Conservation (phyloP, 164 flowering plant species). For the Aristolochia fimbriata region DNA sequence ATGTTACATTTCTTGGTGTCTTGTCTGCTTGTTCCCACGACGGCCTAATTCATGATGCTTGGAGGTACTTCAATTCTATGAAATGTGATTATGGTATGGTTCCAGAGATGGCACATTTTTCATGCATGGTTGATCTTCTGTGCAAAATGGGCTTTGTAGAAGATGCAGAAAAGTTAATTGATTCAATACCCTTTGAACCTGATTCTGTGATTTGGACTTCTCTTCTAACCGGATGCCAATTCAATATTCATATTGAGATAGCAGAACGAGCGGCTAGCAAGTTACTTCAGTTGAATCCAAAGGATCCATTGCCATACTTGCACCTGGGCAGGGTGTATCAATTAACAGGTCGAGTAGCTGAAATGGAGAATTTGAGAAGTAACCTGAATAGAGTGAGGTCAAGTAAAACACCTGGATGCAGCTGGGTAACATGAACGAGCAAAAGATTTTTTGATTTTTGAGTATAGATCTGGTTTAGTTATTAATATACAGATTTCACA, state of each 20-base stretch:
- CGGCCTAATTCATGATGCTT: conserved; percentile 2
- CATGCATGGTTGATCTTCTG: conserved; percentile 8
- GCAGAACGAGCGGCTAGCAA: conserved; percentile 8
- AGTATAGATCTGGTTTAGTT: not conserved
- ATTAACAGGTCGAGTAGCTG: conserved; percentile 3
- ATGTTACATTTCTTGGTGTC: conserved; percentile 6
- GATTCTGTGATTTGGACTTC: conserved; percentile 8
- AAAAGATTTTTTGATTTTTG: not conserved
- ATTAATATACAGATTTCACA: not conserved
- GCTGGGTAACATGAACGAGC: conserved; percentile 7
- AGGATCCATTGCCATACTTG: conserved; percentile 6
- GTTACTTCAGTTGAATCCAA: not conserved
- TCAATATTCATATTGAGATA: not conserved
- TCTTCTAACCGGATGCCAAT: conserved; percentile 9
- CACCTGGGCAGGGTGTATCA: conserved; percentile 6
- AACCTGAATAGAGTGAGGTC: not conserved
- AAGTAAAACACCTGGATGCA: conserved; percentile 8
- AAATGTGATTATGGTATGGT: conserved; percentile 4
- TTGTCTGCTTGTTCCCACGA: conserved; percentile 7
- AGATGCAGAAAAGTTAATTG: conserved; percentile 7
- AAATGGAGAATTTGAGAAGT: conserved; percentile 1
- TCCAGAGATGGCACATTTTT: conserved; percentile 4
- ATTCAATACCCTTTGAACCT: conserved; percentile 4
- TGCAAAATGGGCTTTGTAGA: conserved; percentile 4
- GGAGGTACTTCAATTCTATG: conserved; percentile 5